Evolutionary conservation across 2,329 filamentous ascomycete genomes (phyloP).

Genomic region (Apiospora kogelbergensis): DNA sequence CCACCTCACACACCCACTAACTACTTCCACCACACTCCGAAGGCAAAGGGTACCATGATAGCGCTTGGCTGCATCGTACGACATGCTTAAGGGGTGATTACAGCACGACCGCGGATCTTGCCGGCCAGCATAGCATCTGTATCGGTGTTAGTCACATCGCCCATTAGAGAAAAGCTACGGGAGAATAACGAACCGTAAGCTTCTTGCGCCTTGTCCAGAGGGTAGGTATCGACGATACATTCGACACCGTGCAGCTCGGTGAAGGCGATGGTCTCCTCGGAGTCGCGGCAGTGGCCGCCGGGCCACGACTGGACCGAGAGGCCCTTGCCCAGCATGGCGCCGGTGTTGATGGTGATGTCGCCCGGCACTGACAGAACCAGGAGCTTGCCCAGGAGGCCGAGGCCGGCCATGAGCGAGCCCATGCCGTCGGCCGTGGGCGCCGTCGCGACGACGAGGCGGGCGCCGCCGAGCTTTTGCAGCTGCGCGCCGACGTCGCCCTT

Average conservation of each 20-base stretch:
- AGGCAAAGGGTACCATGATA: background rate
- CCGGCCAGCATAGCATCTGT: conserved; percentile 17
- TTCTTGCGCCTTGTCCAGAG: conserved; percentile 17
- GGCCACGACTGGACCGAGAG: conserved; percentile 20
- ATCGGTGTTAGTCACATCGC: background rate
- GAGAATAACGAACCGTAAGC: conserved; percentile 17
- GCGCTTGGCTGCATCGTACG: background rate
- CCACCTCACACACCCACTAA: background rate
- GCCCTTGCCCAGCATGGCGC: conserved; percentile 14
- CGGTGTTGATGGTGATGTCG: conserved; percentile 16
- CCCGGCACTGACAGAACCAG: conserved; percentile 17
- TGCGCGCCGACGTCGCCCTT: conserved; percentile 14
- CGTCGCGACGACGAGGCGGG: conserved; percentile 15
- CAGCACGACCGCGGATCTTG: conserved; percentile 17
- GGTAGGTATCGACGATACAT: conserved; percentile 17
- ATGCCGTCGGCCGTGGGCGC: conserved; percentile 15
- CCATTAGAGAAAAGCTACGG: background rate
- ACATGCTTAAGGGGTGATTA: conserved; percentile 12
- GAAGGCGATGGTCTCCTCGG: conserved; percentile 18
- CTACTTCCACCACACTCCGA: background rate
- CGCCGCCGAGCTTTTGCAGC: conserved; percentile 16
- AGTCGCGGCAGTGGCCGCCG: conserved; percentile 15
- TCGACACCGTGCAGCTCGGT: conserved; percentile 16
- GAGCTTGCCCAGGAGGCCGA: conserved; percentile 19
- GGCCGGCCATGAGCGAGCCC: conserved; percentile 15